Evolutionary conservation across 1,284 basidiomycete genomes (phyloP).

Genomic region (Irpex sp.): DNA sequence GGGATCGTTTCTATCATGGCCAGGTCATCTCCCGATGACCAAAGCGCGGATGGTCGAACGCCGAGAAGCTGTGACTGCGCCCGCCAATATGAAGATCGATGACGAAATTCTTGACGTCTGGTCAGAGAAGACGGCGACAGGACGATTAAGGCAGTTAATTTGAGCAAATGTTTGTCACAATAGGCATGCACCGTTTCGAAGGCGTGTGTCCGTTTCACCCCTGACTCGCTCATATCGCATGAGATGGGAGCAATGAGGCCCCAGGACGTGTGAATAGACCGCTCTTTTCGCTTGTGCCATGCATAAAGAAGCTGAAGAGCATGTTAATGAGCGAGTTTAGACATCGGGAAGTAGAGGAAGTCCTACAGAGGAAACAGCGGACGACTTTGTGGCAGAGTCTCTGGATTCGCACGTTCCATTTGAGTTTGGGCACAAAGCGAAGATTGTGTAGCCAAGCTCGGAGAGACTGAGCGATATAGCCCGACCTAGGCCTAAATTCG

Average conservation of each 20-base stretch:
- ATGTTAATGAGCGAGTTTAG: slow-evolving; percentile 2
- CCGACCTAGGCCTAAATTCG: slow-evolving; percentile 25
- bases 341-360: not conserved
- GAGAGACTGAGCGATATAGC: slow-evolving; percentile 28
- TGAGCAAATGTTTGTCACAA: slow-evolving; percentile 26
- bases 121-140: slow-evolving; percentile 14
- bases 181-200: slow-evolving; percentile 30
- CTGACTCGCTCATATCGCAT: slow-evolving; percentile 24
- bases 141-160: slow-evolving; percentile 28
- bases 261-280: slow-evolving; percentile 25
- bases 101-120: not conserved
- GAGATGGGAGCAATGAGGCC: slow-evolving; percentile 31
- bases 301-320: slow-evolving; percentile 27
- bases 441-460: slow-evolving; percentile 32
- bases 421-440: slow-evolving; percentile 26
- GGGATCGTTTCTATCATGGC: slow-evolving; percentile 25
- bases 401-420: slow-evolving; percentile 7
- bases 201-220: slow-evolving; percentile 25
- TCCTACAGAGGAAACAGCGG: slow-evolving; percentile 27
- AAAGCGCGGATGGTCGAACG: not conserved
- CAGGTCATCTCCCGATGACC: slow-evolving; percentile 10
- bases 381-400: slow-evolving; percentile 12
- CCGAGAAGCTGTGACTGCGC: not conserved
- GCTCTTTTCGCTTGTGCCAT: slow-evolving; percentile 32
- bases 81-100: not conserved